Evolutionary conservation across 352 stramenopile species (phyloP).

Genomic region (Pythium guiyangense): DNA sequence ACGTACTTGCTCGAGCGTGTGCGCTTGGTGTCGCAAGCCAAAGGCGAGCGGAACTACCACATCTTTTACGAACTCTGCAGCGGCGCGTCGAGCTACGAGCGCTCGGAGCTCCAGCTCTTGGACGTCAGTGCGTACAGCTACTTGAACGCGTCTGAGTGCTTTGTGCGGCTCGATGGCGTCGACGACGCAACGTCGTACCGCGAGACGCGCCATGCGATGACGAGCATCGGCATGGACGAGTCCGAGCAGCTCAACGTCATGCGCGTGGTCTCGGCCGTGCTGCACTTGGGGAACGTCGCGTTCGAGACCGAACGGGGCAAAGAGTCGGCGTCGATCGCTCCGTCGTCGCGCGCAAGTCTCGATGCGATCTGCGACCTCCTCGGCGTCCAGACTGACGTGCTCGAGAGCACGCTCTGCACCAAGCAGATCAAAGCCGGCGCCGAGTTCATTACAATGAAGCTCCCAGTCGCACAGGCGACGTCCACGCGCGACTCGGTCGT

Average conservation of each 20-base stretch:
- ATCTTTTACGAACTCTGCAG: constrained; percentile 96
- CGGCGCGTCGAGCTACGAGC: constrained; percentile 61
- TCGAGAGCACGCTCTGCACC: constrained; percentile 62
- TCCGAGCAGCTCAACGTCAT: constrained; percentile 83
- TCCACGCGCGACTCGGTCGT: constrained; percentile 82
- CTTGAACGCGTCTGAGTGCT: constrained; percentile 81
- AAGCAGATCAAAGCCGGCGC: constrained; percentile 78
- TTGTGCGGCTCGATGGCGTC: constrained; percentile 65
- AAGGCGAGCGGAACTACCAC: constrained; percentile 97
- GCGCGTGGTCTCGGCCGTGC: constrained; percentile 75
- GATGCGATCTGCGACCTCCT: constrained; percentile 76
- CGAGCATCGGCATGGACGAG: constrained; percentile 66
- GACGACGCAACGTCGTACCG: constrained; percentile 77
- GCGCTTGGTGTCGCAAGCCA: constrained; percentile 88
- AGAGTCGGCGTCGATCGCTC: constrained; percentile 54
- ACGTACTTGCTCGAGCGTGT: constrained; percentile 97
- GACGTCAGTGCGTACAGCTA: constrained; percentile 70
- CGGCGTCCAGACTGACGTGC: constrained; percentile 49
- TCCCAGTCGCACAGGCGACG: constrained; percentile 61
- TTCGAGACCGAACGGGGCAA: constrained; percentile 73
- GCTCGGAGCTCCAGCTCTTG: constrained; percentile 36
- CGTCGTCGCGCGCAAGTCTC: constrained; percentile 36
- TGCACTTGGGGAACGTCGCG: constrained; percentile 85
- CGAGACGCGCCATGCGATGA: constrained; percentile 76
- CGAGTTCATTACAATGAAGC: constrained; percentile 70